Evolutionary conservation across 164 flowering plant species (phyloP).

Genomic region (Stephania japonica): DNA sequence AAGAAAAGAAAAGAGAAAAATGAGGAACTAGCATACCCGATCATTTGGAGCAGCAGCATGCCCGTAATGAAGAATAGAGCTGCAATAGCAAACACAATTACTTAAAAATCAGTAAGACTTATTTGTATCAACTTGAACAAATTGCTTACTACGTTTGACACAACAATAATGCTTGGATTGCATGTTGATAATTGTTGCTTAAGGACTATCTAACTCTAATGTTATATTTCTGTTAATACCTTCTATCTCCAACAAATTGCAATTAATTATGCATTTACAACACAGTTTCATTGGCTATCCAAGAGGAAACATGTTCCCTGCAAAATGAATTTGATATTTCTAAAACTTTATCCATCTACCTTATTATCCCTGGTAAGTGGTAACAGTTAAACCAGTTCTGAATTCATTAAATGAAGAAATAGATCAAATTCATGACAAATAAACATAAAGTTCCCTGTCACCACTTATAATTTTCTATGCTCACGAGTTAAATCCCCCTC

Average conservation of each 20-base stretch:
- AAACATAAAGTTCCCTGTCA: too few species aligned
- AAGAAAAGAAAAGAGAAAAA: background rate
- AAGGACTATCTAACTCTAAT: background rate
- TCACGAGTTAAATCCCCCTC: background rate
- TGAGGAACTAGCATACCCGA: slow-evolving; percentile 37
- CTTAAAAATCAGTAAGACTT: background rate
- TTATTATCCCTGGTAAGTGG: too few species aligned
- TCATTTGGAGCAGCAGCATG: slow-evolving; percentile 99
- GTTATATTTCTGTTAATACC: background rate
- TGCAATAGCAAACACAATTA: slow-evolving; percentile 24
- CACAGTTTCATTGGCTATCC: too few species aligned
- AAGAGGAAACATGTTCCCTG: too few species aligned
- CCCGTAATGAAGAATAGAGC: slow-evolving; percentile 92
- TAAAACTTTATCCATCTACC: too few species aligned
- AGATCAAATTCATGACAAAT: background rate
- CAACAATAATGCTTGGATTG: background rate
- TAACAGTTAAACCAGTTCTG: background rate
- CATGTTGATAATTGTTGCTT: background rate
- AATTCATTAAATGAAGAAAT: background rate
- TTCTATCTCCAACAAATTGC: background rate
- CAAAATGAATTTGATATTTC: too few species aligned
- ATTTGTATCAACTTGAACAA: background rate
- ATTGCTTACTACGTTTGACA: background rate
- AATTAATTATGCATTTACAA: too few species aligned
- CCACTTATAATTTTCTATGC: too few species aligned